Base-by-base conservation (phyloP, 2,329 filamentous ascomycete genomes). In the Penicillium thymicola region DNA sequence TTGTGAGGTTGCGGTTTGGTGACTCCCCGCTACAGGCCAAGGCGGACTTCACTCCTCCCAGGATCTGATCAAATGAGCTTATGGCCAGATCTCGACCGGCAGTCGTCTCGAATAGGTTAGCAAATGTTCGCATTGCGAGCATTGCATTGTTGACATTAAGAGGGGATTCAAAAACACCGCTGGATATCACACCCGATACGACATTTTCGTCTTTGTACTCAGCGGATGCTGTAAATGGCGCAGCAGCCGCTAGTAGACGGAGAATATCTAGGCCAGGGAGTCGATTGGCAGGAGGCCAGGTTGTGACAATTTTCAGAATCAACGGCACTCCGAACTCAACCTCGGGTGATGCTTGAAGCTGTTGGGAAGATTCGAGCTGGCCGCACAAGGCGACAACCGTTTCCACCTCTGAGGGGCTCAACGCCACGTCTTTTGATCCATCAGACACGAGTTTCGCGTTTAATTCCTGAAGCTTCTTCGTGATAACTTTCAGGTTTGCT, bases 261-360 rank as follows among this genome's bases (percentile, higher is more conserved):
- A 97, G 81, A 1, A 97, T 79, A 71, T 97, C 94, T 0, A 99
- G 82, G 13, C 87, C 90, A 0, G 94, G 89, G 0, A 99, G 81
- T 44, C 92, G 87, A 63, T 90, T 89, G 13, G 86, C 80, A 51
- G 88, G 86, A 2, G 92, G 89, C 94, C 94, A 99, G 32, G 80
- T 74, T 0, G 89, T 90, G 18, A 86, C 84, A 51, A 95, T 82
- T 66, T 87, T 90, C 56, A 91, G 76, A 6, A 92, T 79, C 0
- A 91, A 76, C 23, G 85, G 78, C 3, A 93, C 73, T 0, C 85
- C 82, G 18, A 77, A 70, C 7, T 81, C 72, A 7, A 85, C 72
- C 25, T 72, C 76, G 40, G 81, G 74, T 34, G 81, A 78, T 62
- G 79, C 81, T 36, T 71, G 65, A 3, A 75, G 59, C 13, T 59